A percentile compares a stretch with the other conserved stretches of the same genome.
These are phyloP conservation scores for Talaromyces liani DNA, from an alignment of 495 filamentous ascomycete species.

Conservation along the genomic window DNA sequence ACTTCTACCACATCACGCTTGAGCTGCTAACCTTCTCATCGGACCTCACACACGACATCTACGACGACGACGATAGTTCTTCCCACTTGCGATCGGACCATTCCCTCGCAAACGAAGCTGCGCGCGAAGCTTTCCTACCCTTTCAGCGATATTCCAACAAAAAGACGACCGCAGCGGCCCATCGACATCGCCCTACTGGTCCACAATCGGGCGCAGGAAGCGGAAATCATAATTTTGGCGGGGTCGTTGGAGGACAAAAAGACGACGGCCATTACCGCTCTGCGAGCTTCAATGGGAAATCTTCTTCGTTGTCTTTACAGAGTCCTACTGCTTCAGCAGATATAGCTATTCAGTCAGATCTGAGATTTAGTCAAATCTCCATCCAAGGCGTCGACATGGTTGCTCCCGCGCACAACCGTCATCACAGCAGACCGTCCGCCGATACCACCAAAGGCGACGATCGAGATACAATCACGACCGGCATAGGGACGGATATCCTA, in stretches of 20 bases:
- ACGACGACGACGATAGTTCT: constrained; percentile 5
- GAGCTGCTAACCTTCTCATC: constrained; percentile 60
- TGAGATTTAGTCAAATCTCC: constrained; percentile 54
- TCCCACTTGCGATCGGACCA: constrained; percentile 11
- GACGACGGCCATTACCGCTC: background rate
- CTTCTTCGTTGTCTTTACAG: background rate
- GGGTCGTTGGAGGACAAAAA: background rate
- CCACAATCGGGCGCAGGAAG: background rate
- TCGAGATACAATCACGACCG: constrained; percentile 34
- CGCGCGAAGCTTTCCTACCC: constrained; percentile 34
- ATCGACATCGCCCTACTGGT: background rate
- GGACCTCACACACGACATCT: constrained; percentile 13
- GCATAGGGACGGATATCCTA: constrained; percentile 43
- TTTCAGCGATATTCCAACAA: constrained; percentile 25
- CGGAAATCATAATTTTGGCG: background rate
- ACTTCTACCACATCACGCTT: constrained; percentile 86
- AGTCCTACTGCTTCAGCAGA: background rate
- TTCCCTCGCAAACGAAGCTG: constrained; percentile 27
- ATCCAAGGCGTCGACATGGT: constrained; percentile 67
- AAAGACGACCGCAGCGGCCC: background rate
- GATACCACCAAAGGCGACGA: constrained; percentile 16
- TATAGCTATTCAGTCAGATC: constrained; percentile 36
- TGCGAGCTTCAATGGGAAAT: background rate
- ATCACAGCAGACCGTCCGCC: constrained; percentile 9
- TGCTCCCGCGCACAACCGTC: constrained; percentile 17